These are phyloP conservation scores for Phytophthora melonis DNA, from an alignment of 352 stramenopile species.

Conservation along the genomic window DNA sequence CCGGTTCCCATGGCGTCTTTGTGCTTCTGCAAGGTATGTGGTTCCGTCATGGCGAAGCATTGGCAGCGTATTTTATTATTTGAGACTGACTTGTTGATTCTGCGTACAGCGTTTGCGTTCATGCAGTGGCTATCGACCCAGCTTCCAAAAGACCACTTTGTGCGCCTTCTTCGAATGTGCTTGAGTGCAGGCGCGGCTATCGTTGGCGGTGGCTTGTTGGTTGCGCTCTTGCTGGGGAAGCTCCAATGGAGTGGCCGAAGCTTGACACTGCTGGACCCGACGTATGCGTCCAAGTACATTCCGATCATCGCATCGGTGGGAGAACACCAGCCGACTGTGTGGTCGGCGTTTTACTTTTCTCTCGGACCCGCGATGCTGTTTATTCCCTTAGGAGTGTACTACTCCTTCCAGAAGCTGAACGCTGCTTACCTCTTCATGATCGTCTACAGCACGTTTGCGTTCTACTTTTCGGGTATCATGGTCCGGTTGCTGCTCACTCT, in stretches of 20 bases:
- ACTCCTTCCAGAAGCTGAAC: slow-evolving; percentile 80
- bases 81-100: slow-evolving; percentile 32
- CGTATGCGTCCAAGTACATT: slow-evolving; percentile 95
- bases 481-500: slow-evolving; percentile 93
- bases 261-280: slow-evolving; percentile 93
- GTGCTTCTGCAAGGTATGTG: slow-evolving; percentile 83
- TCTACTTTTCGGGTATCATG: slow-evolving; percentile 95
- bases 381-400: slow-evolving; percentile 90
- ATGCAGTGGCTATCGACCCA: slow-evolving; percentile 61
- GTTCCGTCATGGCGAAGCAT: not conserved
- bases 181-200: slow-evolving; percentile 46
- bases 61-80: not conserved
- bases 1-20: slow-evolving; percentile 93
- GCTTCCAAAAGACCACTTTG: slow-evolving; percentile 59
- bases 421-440: slow-evolving; percentile 91
- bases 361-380: slow-evolving; percentile 91
- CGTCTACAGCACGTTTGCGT: slow-evolving; percentile 92
- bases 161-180: slow-evolving; percentile 51
- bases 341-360: slow-evolving; percentile 93
- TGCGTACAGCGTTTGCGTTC: slow-evolving; percentile 56
- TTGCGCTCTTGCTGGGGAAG: slow-evolving; percentile 75
- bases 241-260: slow-evolving; percentile 93
- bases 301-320: slow-evolving; percentile 95
- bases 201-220: slow-evolving; percentile 46
- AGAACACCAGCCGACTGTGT: slow-evolving; percentile 95